Base-by-base conservation (phyloP, 1,284 basidiomycete genomes). In the Ganoderma sinense region DNA sequence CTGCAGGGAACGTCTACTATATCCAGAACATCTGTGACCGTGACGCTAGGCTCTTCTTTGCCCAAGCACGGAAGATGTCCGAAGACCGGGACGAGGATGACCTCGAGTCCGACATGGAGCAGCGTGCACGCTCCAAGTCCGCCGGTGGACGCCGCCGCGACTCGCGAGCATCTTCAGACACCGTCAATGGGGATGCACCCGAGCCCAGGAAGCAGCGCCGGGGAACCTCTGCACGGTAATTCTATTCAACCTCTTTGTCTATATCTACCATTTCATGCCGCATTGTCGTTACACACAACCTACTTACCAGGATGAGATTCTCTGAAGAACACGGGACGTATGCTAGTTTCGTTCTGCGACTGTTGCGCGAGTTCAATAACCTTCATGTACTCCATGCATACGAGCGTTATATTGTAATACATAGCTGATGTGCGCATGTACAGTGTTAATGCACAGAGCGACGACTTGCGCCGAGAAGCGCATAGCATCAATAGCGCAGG, bases 31-130 rank as follows among this genome's bases (percentile, higher is more conserved):
- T 97, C 29, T 90, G 89, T 23, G 86, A 93, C 56, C 88, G 94
- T 39, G 91, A 94, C 63, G 94, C 93, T 14, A 90, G 89, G 76
- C 81, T 99, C 10, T 97, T 97, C 84, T 99, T 99, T 81, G 92
- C 96, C 0, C 98, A 99, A 83, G 94, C 94, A 0, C 89, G 97
- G 45, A 94, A 94, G 81, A 83, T 94, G 65, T 80, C 82, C 8
- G 82, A 71, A 26, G 18, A 51, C 39, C 83, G 61, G 18, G 61
- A 62, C 13, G 66, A 31, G 5, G 71, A 70, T 10, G 71, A 73
- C 4, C 66, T 68, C 16, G 65, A 65, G 31, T 67, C 71, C n/a
- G 73, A 74, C 7, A 39, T 26, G 14, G 71, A 71, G 33, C 53
- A 65, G 16, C 71, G 67, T 13, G 68, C 72, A 2, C 71, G 71